Conservation (phyloP, 352 stramenopile species). For the Paralagenidium karlingii region DNA sequence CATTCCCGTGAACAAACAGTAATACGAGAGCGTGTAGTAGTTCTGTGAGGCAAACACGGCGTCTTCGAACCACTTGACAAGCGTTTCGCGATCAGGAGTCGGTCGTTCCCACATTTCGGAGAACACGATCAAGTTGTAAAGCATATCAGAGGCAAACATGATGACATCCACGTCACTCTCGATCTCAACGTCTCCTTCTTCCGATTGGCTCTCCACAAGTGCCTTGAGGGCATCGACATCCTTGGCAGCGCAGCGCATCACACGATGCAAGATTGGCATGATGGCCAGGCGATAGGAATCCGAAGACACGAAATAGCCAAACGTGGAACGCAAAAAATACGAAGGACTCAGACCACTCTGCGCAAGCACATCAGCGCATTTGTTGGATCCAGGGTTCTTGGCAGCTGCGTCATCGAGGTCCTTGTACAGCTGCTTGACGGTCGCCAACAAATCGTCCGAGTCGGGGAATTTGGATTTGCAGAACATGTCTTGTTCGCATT, state of each 20-base stretch:
- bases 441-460: slow-evolving; percentile 28
- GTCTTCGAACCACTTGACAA: slow-evolving; percentile 46
- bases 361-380: slow-evolving; percentile 29
- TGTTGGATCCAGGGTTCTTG: slow-evolving; percentile 20
- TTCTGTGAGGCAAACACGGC: slow-evolving; percentile 53
- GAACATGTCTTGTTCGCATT: slow-evolving; percentile 41
- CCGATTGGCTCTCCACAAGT: slow-evolving; percentile 12
- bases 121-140: slow-evolving; percentile 72
- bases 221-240: slow-evolving; percentile 24
- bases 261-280: slow-evolving; percentile 40
- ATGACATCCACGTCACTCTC: slow-evolving; percentile 28
- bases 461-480: slow-evolving; percentile 50
- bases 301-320: slow-evolving; percentile 47
- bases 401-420: slow-evolving; percentile 29
- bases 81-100: slow-evolving; percentile 31
- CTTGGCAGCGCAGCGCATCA: slow-evolving; percentile 17
- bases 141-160: slow-evolving; percentile 52
- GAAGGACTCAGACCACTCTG: slow-evolving; percentile 30
- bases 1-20: slow-evolving; percentile 62
- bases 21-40: slow-evolving; percentile 52
- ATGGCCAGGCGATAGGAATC: slow-evolving; percentile 21
- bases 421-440: slow-evolving; percentile 35
- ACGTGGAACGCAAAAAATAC: slow-evolving; percentile 49
- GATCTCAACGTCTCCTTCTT: slow-evolving; percentile 7
- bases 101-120: slow-evolving; percentile 61